Base-by-base conservation (phyloP, 2,329 filamentous ascomycete genomes). In the Zarea fungicola region DNA sequence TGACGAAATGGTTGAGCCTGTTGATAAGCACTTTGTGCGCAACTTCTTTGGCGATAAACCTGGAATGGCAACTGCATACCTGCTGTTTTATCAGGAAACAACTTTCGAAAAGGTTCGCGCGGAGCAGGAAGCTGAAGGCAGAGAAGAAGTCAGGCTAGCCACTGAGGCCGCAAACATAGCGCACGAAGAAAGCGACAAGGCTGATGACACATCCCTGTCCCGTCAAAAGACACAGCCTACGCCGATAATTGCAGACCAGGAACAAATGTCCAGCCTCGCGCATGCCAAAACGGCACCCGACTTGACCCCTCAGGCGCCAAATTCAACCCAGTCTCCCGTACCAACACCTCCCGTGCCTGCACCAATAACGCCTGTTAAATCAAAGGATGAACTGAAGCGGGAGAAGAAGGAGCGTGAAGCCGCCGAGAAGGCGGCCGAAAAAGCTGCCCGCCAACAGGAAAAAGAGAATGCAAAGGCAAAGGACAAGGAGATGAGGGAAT, bases 1-100 rank as follows among this genome's bases (percentile, higher is more conserved):
- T 58, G 93, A 99, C 60, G 93, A 99, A 69, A 90, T 97, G 82
- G 93, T 99, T 5, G 93, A 99, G 65, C 93, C 93, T 0, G 93
- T 99, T 5, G 90, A 96, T 66, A 96, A 96, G 67, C 85, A 87
- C 62, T 99, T 95, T 62, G 93, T 99, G 31, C 82, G 86, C 56
- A 96, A 96, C 65, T 99, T 99, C 69, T 99, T 99, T 60, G 93
- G 93, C 14, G 93, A 96, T 63, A 89, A 87, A 61, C 85, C 86
- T 0, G 90, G 89, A 3, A 81, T 95, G 65, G 93, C 93, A 9
- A 96, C 91, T 59, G 93, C 93, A 25, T 99, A 99, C 61, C 91
- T 99, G 14, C 74, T 99, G 9, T 99, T 99, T 66, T 99, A 99
- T 68, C 93, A 96, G 65, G 92, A 99, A 67, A 97, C 81, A 3